Evolutionary conservation across 1,284 basidiomycete genomes (phyloP), one percentile per base, ranked within the genome.

Genomic region (Trichosporon sp.): DNA sequence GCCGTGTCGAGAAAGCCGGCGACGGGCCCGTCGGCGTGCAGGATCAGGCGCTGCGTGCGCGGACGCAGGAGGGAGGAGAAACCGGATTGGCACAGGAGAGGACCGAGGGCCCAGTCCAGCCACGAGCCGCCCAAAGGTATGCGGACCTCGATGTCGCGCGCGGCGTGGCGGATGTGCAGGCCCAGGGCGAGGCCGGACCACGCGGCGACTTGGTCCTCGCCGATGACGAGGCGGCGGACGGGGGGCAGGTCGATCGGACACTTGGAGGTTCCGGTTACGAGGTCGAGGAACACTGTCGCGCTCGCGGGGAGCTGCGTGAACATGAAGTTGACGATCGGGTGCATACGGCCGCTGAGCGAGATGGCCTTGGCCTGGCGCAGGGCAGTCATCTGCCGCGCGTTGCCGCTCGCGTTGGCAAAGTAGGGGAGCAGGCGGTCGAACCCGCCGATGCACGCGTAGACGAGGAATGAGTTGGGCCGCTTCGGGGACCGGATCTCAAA

Each of bases 381-480:
- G 3, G 16, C 16, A 4, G 4, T 16, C 43, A 46, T 46, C 43
- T 46, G 43, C 4, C 43, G 14, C 4, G 43, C 14, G 16, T 14
- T 46, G 16, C 43, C 43, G 43, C 51, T 16, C 19, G 14, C 21
- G 3, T 3, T 6, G 19, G n/a, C n/a, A 19, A 54, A 54, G 51
- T 26, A 54, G 19, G 51, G 51, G 19, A 54, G 51, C 21, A 54
- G 51, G 19, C 51, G 43, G 43, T 54, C 21, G 51, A 54, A 54
- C 3, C 51, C 21, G 10, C 21, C 21, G 51, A 54, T 54, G 51
- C 51, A 16, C 6, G 51, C 51, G 19, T 19, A 54, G 51, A 54
- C 21, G 19, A 54, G 19, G 19, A 54, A 16, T 6, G 4, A 3
- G 8, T 10, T 6, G 7, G 51, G 51, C 2, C 51, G n/a, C 19